Base-by-base conservation (phyloP, 371 early-diverging fungal genomes). In the Amoeboaphelidium protococcarum region DNA sequence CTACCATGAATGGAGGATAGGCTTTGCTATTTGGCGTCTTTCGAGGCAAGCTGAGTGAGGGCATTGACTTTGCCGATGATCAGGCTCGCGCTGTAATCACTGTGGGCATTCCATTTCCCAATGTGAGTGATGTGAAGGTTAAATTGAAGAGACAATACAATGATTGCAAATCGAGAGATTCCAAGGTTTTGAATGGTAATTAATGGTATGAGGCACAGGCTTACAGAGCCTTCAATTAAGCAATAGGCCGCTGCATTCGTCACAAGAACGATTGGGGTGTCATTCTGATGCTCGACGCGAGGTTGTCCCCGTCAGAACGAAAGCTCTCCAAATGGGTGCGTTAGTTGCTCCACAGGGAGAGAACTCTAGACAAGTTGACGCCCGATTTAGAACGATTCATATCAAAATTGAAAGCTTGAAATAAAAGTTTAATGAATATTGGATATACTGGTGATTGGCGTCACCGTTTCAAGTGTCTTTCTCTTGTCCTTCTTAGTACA, bases 31-130 rank as follows among this genome's bases (percentile, higher is more conserved):
- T 71, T 19, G 61, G 65, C 45, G 67, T 72, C 0, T 63, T 58
- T 45, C 44, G 71, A 21, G 73, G 72, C 0, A 69, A 68, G 52
- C 63, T 68, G 47, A 55, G 61, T 46, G 73, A 73, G 51, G 73
- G 73, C 4, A 64, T 70, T n/a, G 66, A 73, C 50, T 73, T 73
- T 50, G 57, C 53, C 46, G 68, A 72, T 51, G 50, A 56, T 12
- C 54, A 52, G 23, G 63, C 68, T 3, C 51, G 73, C 21, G 67
- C 65, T 0, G 65, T 73, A 23, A 43, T 73, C 40, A 44, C 54
- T 12, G 49, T 73, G 21, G 70, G 73, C 1, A 58, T 73, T 47
- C 73, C 73, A 0, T 73, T 54, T 54, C 72, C 70, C 31, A 57
- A 47, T 43, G 23, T 68, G 6, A 55, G 52, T 21, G 62, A 66